Base-by-base conservation (phyloP, 805 yeast genomes). In the Barnettozyma californica region DNA sequence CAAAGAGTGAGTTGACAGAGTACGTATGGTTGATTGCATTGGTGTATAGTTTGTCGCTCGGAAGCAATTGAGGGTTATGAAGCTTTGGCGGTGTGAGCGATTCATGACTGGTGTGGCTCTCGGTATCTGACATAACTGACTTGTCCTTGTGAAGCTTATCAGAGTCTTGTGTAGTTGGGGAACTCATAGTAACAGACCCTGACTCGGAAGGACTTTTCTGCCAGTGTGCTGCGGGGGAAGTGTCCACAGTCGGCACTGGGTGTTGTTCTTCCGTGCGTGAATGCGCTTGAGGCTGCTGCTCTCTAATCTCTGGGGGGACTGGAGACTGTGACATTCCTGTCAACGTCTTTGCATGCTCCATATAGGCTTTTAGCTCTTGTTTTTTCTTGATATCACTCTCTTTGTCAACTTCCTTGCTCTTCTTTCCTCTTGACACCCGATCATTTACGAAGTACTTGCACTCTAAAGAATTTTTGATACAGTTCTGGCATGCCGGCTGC, bases 401-500 rank as follows among this genome's bases (percentile, higher is more conserved):
- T 44, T 49, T 56, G 46, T 60, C 63, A n/a, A 49, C 29, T 18
- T 55, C 58, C 16, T 56, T 50, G 37, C 55, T 52, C 49, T 58
- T 58, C 45, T 62, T 63, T 1, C 68, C 67, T 41, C 66, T 53
- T 3, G 66, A 63, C 16, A 79, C 76, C 41, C 84, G 58, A 51
- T 80, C 83, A 55, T 81, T 81, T 41, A 75, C 71, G 55, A 79
- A 81, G 58, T 80, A 80, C 53, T 72, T 71, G 62, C 87, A 81
- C 33, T 68, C 74, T 36, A 70, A 55, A 2, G 70, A 69, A 43
- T 73, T 63, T 54, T 72, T 77, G 27, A 66, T 61, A 62, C 86
- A 80, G 57, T 72, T 74, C 46, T 67, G 65, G 54, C 84, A 81
- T 2, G 68, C 60, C 2, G 84, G 84, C 20, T 66, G 73, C 10